A percentile compares a stretch with the other conserved stretches of the same genome.
Conservation (phyloP, 2,329 filamentous ascomycete genomes). For the Monosporascus sp. region DNA sequence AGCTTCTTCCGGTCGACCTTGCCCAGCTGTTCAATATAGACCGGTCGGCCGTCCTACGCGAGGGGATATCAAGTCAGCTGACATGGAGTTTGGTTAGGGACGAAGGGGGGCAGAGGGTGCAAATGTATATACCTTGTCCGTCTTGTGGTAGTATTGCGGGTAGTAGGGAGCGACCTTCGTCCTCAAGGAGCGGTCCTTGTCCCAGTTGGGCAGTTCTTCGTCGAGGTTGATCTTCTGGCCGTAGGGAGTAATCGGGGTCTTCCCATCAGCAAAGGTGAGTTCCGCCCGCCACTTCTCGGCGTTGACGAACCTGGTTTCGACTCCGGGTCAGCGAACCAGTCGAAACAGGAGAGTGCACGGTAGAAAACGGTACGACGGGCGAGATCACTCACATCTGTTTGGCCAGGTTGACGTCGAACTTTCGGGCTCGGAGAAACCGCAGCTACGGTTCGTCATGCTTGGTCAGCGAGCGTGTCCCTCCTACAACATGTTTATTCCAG, state of each 20-base stretch:
- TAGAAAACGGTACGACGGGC: constrained; percentile 10
- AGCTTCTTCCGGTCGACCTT: constrained; percentile 86
- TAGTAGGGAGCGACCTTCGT: constrained; percentile 82
- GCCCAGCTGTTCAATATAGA: constrained; percentile 96
- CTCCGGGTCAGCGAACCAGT: background rate
- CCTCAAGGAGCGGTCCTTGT: constrained; percentile 62
- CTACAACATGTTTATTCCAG: background rate
- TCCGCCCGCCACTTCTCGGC: background rate
- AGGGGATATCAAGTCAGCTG: constrained; percentile 1
- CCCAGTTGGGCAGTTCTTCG: constrained; percentile 62
- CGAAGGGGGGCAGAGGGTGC: constrained; percentile 3
- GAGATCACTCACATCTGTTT: constrained; percentile 74
- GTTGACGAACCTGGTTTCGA: background rate
- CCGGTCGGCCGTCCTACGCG: constrained; percentile 80
- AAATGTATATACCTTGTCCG: constrained; percentile 59
- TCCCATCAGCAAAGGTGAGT: background rate
- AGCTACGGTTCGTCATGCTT: constrained; percentile 43
- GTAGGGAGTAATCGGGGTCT: constrained; percentile 4
- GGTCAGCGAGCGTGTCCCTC: background rate
- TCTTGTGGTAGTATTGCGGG: constrained; percentile 99
- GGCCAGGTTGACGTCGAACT: constrained; percentile 80
- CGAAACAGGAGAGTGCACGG: background rate
- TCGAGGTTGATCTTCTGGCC: constrained; percentile 49
- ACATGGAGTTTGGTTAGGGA: constrained; percentile 31
- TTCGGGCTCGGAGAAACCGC: constrained; percentile 87